Evolutionary conservation across 1,284 basidiomycete genomes (phyloP), one percentile per base, ranked within the genome.

Genomic region (Microbotryomycetes sp.): DNA sequence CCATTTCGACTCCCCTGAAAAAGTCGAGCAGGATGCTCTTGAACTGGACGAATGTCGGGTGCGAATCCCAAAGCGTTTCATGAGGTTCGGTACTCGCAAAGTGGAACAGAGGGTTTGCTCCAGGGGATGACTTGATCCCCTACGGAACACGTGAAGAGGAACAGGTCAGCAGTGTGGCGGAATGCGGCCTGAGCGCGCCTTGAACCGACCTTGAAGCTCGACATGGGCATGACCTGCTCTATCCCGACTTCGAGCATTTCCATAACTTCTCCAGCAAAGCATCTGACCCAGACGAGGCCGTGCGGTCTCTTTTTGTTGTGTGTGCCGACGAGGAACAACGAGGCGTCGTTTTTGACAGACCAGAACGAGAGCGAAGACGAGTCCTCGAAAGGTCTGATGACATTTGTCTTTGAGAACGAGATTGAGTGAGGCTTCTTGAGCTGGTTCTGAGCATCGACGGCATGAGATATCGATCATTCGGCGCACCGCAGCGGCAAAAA

Each of bases 161-260:
- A 29, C 4, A 45, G 21, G 27, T 47, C 49, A 50, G 45, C 28
- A 15, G 18, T 3, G 16, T 35, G 28, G 13, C 21, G 18, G n/a
- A n/a, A n/a, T n/a, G n/a, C 24, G 15, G 18, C 6, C 21, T 53
- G 18, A 41, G 31, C 5, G 28, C 51, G 15, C 21, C 24, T 52
- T 28, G 5, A 51, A 77, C 81, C 69, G 74, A 89, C 91, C 79
- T 92, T 90, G 78, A 96, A 88, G 47, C 84, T 83, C 13, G 79
- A 73, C 87, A 97, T 94, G 68, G 82, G 79, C 61, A 83, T 81
- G 72, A 85, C 91, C 35, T 79, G 81, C 54, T 91, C 86, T 24
- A 98, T 85, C 5, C 92, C 92, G 23, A 96, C 78, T 78, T 98
- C 96, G 62, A 91, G 82, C 88, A 97, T 93, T 75, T 99, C 96